Evolutionary conservation across 371 early-diverging fungal genomes (phyloP).

Genomic region (Haplosporangium sp.): DNA sequence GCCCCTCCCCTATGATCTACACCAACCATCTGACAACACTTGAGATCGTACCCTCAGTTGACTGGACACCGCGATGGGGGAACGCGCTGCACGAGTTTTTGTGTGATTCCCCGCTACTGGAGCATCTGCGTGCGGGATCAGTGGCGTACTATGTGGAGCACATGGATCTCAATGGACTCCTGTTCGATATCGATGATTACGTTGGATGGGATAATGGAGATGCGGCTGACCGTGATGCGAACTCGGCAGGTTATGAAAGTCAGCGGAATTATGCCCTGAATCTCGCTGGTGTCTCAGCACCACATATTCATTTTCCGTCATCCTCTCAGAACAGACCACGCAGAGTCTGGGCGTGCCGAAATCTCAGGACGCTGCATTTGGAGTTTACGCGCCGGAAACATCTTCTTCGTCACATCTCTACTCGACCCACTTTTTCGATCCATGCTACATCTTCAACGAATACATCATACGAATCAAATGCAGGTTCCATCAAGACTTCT

Average conservation of each 20-base stretch:
- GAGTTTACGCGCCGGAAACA: conserved; percentile 23
- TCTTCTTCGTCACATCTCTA: neutral
- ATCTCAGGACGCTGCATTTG: conserved; percentile 31
- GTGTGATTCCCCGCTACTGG: conserved; percentile 17
- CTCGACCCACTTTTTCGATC: conserved; percentile 1
- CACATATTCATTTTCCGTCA: neutral
- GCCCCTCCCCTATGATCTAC: neutral
- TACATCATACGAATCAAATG: neutral
- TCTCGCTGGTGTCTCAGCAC: too few relatives aligned
- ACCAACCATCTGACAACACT: conserved; percentile 25
- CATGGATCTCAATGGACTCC: conserved; percentile 28
- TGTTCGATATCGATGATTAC: neutral
- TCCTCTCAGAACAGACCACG: neutral
- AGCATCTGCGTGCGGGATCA: conserved; percentile 26
- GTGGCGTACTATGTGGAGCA: conserved; percentile 30
- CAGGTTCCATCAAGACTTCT: neutral
- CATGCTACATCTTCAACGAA: neutral
- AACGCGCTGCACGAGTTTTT: conserved; percentile 29
- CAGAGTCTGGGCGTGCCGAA: conserved; percentile 35
- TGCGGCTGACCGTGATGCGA: neutral
- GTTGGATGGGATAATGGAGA: neutral
- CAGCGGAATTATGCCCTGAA: too few relatives aligned
- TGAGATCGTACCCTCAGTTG: conserved; percentile 18
- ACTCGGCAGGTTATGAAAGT: too few relatives aligned
- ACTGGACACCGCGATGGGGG: conserved; percentile 30